Base-by-base conservation (phyloP, 768 basidiomycete genomes). In the Hericium alpestre region DNA sequence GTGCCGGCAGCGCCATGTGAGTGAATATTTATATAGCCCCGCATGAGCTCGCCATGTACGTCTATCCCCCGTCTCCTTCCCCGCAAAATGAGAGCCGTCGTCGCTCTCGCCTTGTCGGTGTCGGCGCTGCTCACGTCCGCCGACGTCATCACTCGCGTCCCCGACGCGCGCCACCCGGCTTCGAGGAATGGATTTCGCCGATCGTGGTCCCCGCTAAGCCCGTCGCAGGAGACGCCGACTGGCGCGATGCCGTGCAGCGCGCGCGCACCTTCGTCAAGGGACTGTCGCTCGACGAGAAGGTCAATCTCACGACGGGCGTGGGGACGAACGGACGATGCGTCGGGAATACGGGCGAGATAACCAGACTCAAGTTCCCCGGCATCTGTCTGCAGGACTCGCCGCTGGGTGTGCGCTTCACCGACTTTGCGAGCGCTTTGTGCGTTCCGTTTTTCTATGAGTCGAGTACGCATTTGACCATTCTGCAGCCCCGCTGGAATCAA, bases 301-400 rank as follows among this genome's bases (percentile, higher is more conserved):
- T 63, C 12, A 63, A 61, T 39, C n/a, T 63, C 49, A 58, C 60
- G 16, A 61, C 62, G 1, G 60, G 62, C 2, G 57, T 63, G 1
- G 82, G 82, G n/a, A 63, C 63, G 65, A 70, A 69, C 54, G 86
- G 86, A 1, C 78, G 73, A 1, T 90, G 88, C 65, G 85, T 90
- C 12, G 88, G 70, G 22, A 87, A 87, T 63, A 86, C 78, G 8
- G 74, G 67, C 12, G 57, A 69, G 15, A 18, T 46, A 9, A 46
- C 43, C n/a, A n/a, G 43, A 46, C 43, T 46, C 43, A 25, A 23
- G 41, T 89, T 79, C 69, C 84, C 84, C 0, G 86, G 87, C 23
- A 71, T 89, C 16, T 90, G 87, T 67, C 77, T 90, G 20, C 82
- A 89, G 71, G 84, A 87, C 61, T 82, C 84, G 20, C 89, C 89